A percentile compares a stretch with the other conserved stretches of the same genome.
Evolutionary conservation across 129 eudicot species (phyloP).

Genomic region (Helianthus annuus): HanXRQr2.0-SUNRISE NC_035444.2:156874621-156875120

Average conservation of each 20-base stretch:
- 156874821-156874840: neutral
- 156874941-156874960: slow-evolving; percentile 28
- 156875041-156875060: slow-evolving; percentile 41
- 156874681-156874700: too few relatives aligned
- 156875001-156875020: slow-evolving; percentile 28
- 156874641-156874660: too few relatives aligned
- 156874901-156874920: neutral
- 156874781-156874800: too few relatives aligned
- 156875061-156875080: slow-evolving; percentile 37
- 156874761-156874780: too few relatives aligned
- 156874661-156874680: too few relatives aligned
- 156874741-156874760: too few relatives aligned
- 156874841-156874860: neutral
- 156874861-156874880: neutral
- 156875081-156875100: slow-evolving; percentile 15
- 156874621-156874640: too few relatives aligned
- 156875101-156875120: slow-evolving; percentile 22
- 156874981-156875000: slow-evolving; percentile 37
- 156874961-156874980: slow-evolving; percentile 19
- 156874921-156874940: slow-evolving; percentile 18
- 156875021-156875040: slow-evolving; percentile 36
- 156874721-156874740: too few relatives aligned
- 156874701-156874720: too few relatives aligned
- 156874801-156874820: too few relatives aligned
- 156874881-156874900: neutral